These are phyloP conservation scores for Aleurites moluccanus DNA, from an alignment of 441 rosid species.

Conservation along the genomic window DNA sequence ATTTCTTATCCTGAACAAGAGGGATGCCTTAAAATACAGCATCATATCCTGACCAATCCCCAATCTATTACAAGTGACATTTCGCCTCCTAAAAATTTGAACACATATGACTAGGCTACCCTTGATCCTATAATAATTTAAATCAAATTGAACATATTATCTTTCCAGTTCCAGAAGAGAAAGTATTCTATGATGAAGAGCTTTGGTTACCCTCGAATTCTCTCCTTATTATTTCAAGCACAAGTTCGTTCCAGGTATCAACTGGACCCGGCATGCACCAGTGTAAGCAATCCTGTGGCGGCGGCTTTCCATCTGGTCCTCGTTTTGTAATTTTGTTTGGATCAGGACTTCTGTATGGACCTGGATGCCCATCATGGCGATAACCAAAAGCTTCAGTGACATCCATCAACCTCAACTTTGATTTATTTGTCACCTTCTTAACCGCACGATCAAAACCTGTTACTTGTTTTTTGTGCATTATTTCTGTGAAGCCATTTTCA, in stretches of 20 bases:
- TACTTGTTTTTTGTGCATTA: conserved; percentile 83
- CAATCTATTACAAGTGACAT: not conserved
- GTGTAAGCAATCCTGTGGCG: conserved; percentile 94
- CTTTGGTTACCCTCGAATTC: conserved; percentile 44
- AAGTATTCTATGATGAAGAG: conserved; percentile 22
- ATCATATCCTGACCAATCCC: conserved; percentile 13
- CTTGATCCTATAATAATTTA: conserved; percentile 23
- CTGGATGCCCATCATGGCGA: conserved; percentile 97
- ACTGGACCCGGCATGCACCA: conserved; percentile 99
- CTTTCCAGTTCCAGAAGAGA: conserved; percentile 10
- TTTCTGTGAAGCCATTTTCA: conserved; percentile 71
- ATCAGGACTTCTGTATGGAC: conserved; percentile 80
- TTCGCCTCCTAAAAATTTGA: not conserved
- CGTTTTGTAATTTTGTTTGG: conserved; percentile 82
- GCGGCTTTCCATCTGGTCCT: conserved; percentile 79
- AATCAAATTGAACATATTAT: conserved; percentile 15
- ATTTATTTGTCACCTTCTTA: conserved; percentile 40
- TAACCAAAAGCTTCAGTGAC: conserved; percentile 76
- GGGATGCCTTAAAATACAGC: not conserved
- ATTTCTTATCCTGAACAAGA: not conserved
- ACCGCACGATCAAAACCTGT: conserved; percentile 52
- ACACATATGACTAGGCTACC: conserved; percentile 10
- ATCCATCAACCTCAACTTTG: conserved; percentile 77
- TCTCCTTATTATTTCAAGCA: conserved; percentile 68
- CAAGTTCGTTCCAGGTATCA: conserved; percentile 90